phyloP scores from a whole-genome alignment of 139 green algal genomes.

The Parachlorella kessleri region DNA sequence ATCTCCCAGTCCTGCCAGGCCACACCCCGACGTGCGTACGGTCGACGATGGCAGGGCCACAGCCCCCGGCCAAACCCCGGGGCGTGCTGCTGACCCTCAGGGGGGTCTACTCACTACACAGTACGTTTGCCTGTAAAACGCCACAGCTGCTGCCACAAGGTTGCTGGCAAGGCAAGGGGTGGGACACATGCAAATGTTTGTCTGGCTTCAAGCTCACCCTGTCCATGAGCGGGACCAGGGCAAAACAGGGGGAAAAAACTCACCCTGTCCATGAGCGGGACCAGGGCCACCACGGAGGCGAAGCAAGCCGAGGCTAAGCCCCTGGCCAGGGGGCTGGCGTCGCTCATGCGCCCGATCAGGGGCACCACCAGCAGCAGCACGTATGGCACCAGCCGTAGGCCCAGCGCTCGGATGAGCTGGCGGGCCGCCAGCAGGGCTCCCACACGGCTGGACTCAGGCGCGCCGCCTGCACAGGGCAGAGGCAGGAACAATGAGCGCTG shows the following conservation, averaged over 20 bases:
- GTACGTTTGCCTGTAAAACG: too few relatives aligned
- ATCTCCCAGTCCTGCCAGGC: too few relatives aligned
- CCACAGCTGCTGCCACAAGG: too few relatives aligned
- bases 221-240: conserved; percentile 81
- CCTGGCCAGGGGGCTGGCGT: conserved; percentile 66
- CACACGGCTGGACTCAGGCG: conserved; percentile 18
- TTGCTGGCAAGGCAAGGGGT: too few relatives aligned
- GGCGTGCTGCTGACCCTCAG: too few relatives aligned
- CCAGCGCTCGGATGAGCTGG: conserved; percentile 5
- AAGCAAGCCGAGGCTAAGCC: conserved; percentile 72
- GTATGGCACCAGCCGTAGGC: conserved; percentile 83
- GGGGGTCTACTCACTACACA: too few relatives aligned
- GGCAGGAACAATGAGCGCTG: too few relatives aligned
- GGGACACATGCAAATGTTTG: too few relatives aligned
- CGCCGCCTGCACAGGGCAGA: not conserved
- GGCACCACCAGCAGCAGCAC: conserved; percentile 86
- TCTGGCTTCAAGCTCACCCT: too few relatives aligned
- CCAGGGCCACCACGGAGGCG: conserved; percentile 79
- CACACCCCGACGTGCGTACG: too few relatives aligned
- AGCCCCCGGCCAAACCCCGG: too few relatives aligned
- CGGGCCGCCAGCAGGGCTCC: conserved; percentile 32
- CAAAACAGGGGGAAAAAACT: conserved; percentile 79
- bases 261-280: conserved; percentile 70
- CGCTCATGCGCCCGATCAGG: conserved; percentile 88
- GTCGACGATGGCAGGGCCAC: too few relatives aligned